Evolutionary conservation across 2,329 filamentous ascomycete species (phyloP).

Genomic region (Colletotrichum aenigma): DNA sequence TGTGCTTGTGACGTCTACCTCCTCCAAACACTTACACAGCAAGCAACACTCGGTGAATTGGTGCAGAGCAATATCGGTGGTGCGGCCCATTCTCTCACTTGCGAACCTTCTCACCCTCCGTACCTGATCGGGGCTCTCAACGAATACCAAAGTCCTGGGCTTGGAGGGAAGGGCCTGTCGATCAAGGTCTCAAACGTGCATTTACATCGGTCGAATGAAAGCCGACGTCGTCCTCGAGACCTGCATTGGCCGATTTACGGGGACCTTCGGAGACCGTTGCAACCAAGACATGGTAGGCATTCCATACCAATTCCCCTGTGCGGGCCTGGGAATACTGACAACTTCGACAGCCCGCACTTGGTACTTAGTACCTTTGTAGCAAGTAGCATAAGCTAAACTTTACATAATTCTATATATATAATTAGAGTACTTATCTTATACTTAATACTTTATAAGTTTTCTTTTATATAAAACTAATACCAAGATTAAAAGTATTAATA

Average conservation of each 20-base stretch:
- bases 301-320: background rate
- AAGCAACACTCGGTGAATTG: background rate
- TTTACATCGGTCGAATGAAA: slow-evolving; percentile 13
- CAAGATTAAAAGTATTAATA: no score
- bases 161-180: slow-evolving; percentile 25
- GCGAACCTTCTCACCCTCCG: background rate
- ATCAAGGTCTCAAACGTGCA: slow-evolving; percentile 23
- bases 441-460: no score
- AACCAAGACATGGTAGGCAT: background rate
- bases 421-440: no score
- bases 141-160: slow-evolving; percentile 21
- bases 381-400: no score
- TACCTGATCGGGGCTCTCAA: background rate
- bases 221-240: background rate
- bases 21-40: background rate
- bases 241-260: slow-evolving; percentile 20
- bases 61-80: background rate
- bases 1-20: background rate
- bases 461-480: no score
- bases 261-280: background rate
- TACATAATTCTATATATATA: no score
- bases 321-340: background rate
- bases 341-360: background rate
- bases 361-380: no score
- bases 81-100: background rate